Percentiles rank a stretch among this genome's conserved stretches.
These are phyloP conservation scores for Euphorbia pulcherrima DNA, from an alignment of 345 rosid genomes.

Conservation along the genomic window DNA sequence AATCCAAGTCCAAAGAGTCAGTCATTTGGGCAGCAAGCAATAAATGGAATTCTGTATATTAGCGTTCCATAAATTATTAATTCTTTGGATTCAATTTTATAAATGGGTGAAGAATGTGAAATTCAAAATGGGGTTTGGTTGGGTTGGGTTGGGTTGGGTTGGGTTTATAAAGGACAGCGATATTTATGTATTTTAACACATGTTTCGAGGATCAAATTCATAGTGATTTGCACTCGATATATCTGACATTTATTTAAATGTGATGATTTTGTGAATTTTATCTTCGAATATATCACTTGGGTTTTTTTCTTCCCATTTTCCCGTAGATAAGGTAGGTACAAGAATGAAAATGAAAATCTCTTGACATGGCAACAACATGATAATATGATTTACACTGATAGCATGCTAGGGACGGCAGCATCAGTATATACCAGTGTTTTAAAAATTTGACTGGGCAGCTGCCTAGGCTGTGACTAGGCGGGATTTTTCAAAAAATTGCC, in stretches of 20 bases:
- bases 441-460: too few species aligned
- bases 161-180: conserved; percentile 1
- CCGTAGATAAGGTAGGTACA: not conserved
- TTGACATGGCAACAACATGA: too few species aligned
- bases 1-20: conserved; percentile 18
- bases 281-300: not conserved
- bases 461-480: too few species aligned
- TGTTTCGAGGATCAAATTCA: not conserved
- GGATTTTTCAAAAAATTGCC: too few species aligned
- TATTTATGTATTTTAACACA: conserved; percentile 11
- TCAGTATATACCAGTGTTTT: too few species aligned
- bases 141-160: too few species aligned
- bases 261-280: not conserved
- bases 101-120: conserved; percentile 23
- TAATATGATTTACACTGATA: too few species aligned
- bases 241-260: not conserved
- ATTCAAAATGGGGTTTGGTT: conserved; percentile 8
- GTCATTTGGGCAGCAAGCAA: conserved; percentile 13
- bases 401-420: too few species aligned
- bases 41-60: conserved; percentile 30
- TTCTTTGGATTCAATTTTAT: conserved; percentile 36
- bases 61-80: conserved; percentile 25
- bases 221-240: conserved; percentile 7
- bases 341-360: too few species aligned
- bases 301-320: not conserved